Base-by-base conservation (phyloP, 164 flowering plant genomes). In the Kalanchoe fedtschenkoi region DNA sequence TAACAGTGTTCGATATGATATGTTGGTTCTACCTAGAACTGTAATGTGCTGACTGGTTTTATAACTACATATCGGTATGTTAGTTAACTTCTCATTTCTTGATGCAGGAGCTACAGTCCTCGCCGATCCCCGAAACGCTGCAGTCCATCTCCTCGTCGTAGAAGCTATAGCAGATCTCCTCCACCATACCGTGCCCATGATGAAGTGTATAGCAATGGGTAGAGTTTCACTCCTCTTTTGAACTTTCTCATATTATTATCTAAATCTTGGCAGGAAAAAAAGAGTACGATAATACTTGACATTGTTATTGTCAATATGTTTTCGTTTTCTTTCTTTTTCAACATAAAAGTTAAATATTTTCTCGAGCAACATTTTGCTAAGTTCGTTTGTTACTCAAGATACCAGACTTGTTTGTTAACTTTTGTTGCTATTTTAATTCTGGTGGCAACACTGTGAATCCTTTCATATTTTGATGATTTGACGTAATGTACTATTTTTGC, bases 81-180 rank as follows among this genome's bases (percentile, higher is more conserved):
- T 2, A 13, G 46, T 1, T 42, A 1, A 5, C 1, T 5, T 42
- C 46, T 19, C 14, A 13, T 42, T 53, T 63, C 24, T 75, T 67
- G n/a, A 15, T 34, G 28, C 83, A 89, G 93, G 86, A 84, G 88
- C 56, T 80, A 81, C 72, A 91, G 95, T 67, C 97, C 95, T 26
- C 95, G 92, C 14, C 80, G 80, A 51, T 83, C 90, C 34, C 95
- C 95, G 26, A 75, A 78, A 54, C 87, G 81, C 44, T 87, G 85
- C 42, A 91, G 93, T 67, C 11, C 64, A 38, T 79, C 91, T 28
- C 91, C 97, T 62, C 92, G 81, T 67, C 79, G 83, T 0, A 86
- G 85, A 62, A 84, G 88, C 76, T 75, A 74, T 65, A 87, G 95
- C 78, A 80, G 84, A 71, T 87, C 95, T 42, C 43, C 43, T 1